Percentiles rank a stretch among this genome's conserved stretches.
These are phyloP conservation scores for Scheffersomyces parashehatae DNA, from an alignment of 1,139 yeast genomes.

Conservation along the genomic window DNA sequence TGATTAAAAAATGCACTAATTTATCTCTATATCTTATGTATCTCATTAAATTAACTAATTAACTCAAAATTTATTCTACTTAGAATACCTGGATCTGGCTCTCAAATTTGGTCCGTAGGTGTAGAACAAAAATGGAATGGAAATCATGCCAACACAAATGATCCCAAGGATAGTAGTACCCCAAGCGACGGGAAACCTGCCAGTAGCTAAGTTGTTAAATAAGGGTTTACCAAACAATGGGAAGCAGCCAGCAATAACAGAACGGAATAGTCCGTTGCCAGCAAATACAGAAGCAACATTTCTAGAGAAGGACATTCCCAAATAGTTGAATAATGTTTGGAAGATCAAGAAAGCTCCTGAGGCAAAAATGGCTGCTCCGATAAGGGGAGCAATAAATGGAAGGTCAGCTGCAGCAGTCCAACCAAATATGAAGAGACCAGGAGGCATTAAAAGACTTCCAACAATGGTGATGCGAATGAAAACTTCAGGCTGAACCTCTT, in stretches of 20 bases:
- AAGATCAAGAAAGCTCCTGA: too few species aligned
- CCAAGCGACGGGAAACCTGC: constrained; percentile 54
- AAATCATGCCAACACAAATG: constrained; percentile 34
- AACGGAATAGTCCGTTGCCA: constrained; percentile 53
- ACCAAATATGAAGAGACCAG: too few species aligned
- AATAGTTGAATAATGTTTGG: constrained; percentile 23
- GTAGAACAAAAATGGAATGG: constrained; percentile 47
- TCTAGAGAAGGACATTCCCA: constrained; percentile 35
- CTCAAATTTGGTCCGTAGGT: constrained; percentile 59
- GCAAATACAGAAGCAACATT: constrained; percentile 61
- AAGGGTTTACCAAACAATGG: constrained; percentile 59
- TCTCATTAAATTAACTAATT: too few species aligned
- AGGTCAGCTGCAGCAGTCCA: too few species aligned
- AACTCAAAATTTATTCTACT: too few species aligned
- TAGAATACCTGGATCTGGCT: constrained; percentile 44
- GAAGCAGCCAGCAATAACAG: constrained; percentile 59
- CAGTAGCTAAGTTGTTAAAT: constrained; percentile 46
- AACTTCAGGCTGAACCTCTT: too few species aligned
- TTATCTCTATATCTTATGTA: too few species aligned
- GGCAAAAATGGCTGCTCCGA: too few species aligned
- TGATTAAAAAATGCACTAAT: too few species aligned
- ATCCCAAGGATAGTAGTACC: constrained; percentile 39
- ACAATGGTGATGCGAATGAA: too few species aligned
- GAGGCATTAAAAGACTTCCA: too few species aligned
- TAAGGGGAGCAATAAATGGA: too few species aligned